Conservation (phyloP, 495 filamentous ascomycete species). For the Massariosphaeria phaeospora region DNA sequence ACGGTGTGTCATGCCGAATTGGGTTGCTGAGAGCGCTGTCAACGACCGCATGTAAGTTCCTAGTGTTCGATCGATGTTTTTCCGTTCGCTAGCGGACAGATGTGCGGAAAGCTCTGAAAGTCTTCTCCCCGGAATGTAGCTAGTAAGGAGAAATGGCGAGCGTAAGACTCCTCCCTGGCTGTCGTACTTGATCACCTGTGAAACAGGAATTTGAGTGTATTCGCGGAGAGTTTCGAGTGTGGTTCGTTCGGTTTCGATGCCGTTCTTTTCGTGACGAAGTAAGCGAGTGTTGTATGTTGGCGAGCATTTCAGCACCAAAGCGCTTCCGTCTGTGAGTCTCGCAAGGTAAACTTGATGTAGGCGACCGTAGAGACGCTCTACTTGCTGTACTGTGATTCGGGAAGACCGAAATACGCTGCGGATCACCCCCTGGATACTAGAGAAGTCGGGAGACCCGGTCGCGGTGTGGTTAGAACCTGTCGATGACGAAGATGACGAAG, state of each 20-base stretch:
- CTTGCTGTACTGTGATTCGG: constrained; percentile 43
- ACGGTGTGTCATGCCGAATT: constrained; percentile 50
- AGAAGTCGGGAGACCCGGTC: constrained; percentile 28
- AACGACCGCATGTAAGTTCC: constrained; percentile 38
- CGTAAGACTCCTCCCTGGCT: constrained; percentile 41
- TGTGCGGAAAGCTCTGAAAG: constrained; percentile 43
- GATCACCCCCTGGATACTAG: constrained; percentile 44
- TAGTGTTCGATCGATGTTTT: constrained; percentile 46
- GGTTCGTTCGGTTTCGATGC: constrained; percentile 54
- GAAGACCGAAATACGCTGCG: constrained; percentile 42
- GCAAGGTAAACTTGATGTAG: constrained; percentile 53
- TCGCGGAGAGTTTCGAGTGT: constrained; percentile 48
- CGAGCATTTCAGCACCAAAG: constrained; percentile 51
- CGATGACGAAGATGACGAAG: constrained; percentile 20
- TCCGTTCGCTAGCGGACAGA: constrained; percentile 42
- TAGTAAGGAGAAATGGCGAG: constrained; percentile 48
- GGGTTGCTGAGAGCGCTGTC: constrained; percentile 27
- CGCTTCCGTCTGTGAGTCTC: constrained; percentile 50
- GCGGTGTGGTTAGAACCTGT: constrained; percentile 26
- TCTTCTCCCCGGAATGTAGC: constrained; percentile 46
- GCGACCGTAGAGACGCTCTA: constrained; percentile 47
- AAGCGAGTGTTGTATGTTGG: constrained; percentile 50
- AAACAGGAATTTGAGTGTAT: constrained; percentile 46
- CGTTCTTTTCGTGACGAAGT: constrained; percentile 53
- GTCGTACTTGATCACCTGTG: constrained; percentile 51